Evolutionary conservation across 2,329 filamentous ascomycete genomes (phyloP), one percentile per base, ranked within the genome.

Genomic region (Colletotrichum higginsianum): DNA sequence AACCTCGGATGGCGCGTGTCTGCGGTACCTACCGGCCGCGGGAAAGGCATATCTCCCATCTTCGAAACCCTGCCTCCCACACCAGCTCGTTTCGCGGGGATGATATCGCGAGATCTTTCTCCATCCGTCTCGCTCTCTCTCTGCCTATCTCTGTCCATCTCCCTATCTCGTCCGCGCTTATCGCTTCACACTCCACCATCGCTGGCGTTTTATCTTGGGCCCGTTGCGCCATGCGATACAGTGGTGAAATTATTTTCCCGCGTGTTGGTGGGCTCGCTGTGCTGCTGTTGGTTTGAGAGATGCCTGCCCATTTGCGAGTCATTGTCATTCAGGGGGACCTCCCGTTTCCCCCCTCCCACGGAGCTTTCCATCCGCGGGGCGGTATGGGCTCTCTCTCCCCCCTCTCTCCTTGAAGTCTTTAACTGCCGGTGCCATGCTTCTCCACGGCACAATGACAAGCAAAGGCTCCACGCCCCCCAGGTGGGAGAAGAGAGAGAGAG

Each of bases 241-340:
- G 46, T 18, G 11, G n/a, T 38, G 58, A n/a, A 16, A 23, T 12
- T 21, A n/a, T 35, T 35, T 2, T 35, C 30, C 30, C 30, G 8
- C 30, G 30, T 35, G 30, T 35, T 35, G 30, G 30, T 35, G 30
- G 30, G 9, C 30, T 35, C 30, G 30, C 30, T 35, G 30, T 8
- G 30, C 30, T 35, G 30, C 30, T 35, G 30, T 35, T 35, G 30
- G 30, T 35, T 35, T 35, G 21, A 40, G 18, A 42, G 35, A 62
- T 23, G 53, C 35, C n/a, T 57, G 53, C 35, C 50, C 60, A 21
- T 15, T 35, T 21, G 38, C 60, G 60, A 62, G 60, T 62, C 60
- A 62, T 46, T 50, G 46, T 62, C 60, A 62, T 46, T 50, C 44
- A n/a, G 11, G 21, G 21, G 23, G 13, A 21, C 12, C 47, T 23